Conservation (phyloP, 176 grass and related monocot species). For the Oryza meridionalis region DNA sequence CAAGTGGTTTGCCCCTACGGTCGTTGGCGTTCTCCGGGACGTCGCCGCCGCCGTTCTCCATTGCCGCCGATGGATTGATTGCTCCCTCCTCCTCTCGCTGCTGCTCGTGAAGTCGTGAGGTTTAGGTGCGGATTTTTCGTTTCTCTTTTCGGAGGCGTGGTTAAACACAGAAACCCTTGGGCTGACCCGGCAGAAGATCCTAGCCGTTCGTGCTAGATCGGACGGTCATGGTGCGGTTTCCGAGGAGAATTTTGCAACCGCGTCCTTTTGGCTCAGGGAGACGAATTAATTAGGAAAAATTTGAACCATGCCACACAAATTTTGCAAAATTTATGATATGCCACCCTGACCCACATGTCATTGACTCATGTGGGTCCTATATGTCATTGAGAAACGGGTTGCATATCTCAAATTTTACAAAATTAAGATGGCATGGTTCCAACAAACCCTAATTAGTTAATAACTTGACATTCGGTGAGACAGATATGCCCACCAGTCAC, state of each 20-base stretch:
- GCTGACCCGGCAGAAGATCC: neutral
- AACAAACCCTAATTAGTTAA: no score
- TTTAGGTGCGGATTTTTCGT: neutral
- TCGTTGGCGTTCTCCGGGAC: conserved; percentile 71
- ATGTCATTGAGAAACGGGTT: no score
- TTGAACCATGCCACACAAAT: no score
- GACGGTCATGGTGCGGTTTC: neutral
- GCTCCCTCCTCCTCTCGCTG: conserved; percentile 11
- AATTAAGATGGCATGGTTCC: no score
- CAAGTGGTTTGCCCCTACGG: conserved; percentile 36
- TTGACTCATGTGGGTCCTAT: no score
- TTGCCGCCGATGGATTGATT: conserved; percentile 5
- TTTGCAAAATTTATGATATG: no score
- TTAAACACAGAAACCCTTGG: neutral
- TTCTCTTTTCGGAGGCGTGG: neutral
- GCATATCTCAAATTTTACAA: no score
- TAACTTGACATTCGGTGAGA: no score
- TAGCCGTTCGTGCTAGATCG: neutral
- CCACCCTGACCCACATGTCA: no score
- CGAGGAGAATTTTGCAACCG: neutral
- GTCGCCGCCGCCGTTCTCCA: conserved; percentile 39
- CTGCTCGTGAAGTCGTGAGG: conserved; percentile 4
- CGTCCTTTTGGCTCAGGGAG: neutral
- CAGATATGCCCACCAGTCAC: no score
- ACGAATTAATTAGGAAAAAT: neutral